Evolutionary conservation across 148 eudicot genomes (phyloP), one percentile per base, ranked within the genome.

Genomic region (Rhododendron kiyosumense): DNA sequence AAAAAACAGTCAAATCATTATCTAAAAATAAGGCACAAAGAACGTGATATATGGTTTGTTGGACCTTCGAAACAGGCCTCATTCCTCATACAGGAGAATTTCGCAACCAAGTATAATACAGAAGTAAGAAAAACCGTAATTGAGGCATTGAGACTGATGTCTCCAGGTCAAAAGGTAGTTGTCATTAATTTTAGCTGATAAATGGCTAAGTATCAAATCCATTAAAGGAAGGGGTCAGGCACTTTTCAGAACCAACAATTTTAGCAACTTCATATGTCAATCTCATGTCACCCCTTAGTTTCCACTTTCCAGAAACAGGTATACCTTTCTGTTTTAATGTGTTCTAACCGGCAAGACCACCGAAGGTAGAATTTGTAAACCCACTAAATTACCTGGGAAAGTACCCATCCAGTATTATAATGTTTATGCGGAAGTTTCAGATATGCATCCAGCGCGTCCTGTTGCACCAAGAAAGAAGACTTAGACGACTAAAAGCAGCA

Each of bases 341-440:
- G 76, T 32, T 13, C 38, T 32, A 13, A 13, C 14, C 30, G 71
- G 76, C 76, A 71, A 71, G 12, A 71, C 76, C 76, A 36, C 43
- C 74, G 1, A 85, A 76, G 22, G 32, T n/a, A 85, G 49, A 41
- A 87, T 18, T 59, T 63, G 45, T 6, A 36, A 85, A 77, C 38
- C 49, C 57, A 65, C 14, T 2, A 79, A 49, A 73, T 76, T 86
- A 95, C 99, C 98, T 97, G 99, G 65, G 96, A 95, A 87, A 95
- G 99, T 83, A 95, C 99, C 99, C 99, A 97, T 48, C 95, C 92
- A 36, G 99, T 97, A 74, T 94, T 91, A 83, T 94, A 97, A 87
- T 97, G 99, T 74, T 94, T 93, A 57, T 90, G 90, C 1, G 98
- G 96, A 81, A 97, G 98, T 87, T 94, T 93, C 69, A 89, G 91